Evolutionary conservation across 352 stramenopile species (phyloP).

Genomic region (Phytophthora hybrid): DNA sequence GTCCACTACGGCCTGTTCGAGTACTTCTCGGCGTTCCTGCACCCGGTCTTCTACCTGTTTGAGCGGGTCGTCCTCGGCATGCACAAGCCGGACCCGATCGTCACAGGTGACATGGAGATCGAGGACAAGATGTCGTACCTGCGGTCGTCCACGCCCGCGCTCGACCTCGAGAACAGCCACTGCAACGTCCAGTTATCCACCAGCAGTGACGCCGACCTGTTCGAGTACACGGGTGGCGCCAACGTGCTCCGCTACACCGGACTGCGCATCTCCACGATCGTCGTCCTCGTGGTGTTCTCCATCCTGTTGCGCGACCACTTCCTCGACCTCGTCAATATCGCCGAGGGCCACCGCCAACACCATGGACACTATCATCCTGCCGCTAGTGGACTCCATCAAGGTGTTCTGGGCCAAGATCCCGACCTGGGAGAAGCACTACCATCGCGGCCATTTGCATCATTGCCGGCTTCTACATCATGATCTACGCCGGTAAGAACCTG

Average conservation of each 20-base stretch:
- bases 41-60: slow-evolving; percentile 42
- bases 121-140: slow-evolving; percentile 42
- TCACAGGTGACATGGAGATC: slow-evolving; percentile 2
- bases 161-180: slow-evolving; percentile 41
- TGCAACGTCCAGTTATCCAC: slow-evolving; percentile 7
- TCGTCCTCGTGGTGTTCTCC: slow-evolving; percentile 42
- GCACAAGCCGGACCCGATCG: slow-evolving; percentile 22
- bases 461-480: slow-evolving; percentile 50
- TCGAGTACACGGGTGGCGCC: slow-evolving; percentile 43
- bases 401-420: slow-evolving; percentile 50
- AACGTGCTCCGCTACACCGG: slow-evolving; percentile 48
- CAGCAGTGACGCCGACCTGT: slow-evolving; percentile 36
- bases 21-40: slow-evolving; percentile 36
- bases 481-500: slow-evolving; percentile 45
- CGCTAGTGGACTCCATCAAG: slow-evolving; percentile 61
- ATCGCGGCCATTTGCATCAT: slow-evolving; percentile 40
- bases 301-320: slow-evolving; percentile 56
- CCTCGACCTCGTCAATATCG: slow-evolving; percentile 56
- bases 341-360: slow-evolving; percentile 52
- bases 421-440: slow-evolving; percentile 52
- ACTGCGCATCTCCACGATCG: slow-evolving; percentile 48
- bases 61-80: slow-evolving; percentile 37
- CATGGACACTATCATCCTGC: slow-evolving; percentile 52
- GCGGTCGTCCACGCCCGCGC: slow-evolving; percentile 26
- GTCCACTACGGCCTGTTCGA: too few species aligned